These are phyloP conservation scores for Ascoidea rubescens DNA, from an alignment of 805 yeast genomes.

Conservation along the genomic window DNA sequence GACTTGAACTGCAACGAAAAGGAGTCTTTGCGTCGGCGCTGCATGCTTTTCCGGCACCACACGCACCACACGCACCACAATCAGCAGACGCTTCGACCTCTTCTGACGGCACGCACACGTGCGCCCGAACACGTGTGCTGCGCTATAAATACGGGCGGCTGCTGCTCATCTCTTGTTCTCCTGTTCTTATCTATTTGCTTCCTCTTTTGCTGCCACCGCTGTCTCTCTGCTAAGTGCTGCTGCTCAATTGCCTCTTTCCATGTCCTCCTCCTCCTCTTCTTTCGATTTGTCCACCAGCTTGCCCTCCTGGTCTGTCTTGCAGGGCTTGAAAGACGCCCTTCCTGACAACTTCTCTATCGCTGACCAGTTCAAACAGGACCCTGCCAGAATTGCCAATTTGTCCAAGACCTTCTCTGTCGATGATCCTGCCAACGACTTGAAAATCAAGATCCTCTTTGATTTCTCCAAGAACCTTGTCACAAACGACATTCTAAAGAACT, in stretches of 20 bases:
- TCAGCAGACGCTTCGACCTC: no score
- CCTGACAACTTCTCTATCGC: constrained; percentile 64
- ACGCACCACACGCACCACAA: neutral
- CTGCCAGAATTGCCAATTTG: constrained; percentile 61
- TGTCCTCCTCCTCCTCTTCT: constrained; percentile 17
- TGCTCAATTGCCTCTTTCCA: neutral
- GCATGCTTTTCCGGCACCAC: neutral
- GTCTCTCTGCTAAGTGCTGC: no score
- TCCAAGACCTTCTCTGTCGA: constrained; percentile 42
- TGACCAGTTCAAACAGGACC: constrained; percentile 65
- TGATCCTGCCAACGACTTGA: constrained; percentile 40
- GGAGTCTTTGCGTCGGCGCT: no score
- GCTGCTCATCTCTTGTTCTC: neutral
- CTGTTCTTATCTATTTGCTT: neutral
- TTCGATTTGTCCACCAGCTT: constrained; percentile 58
- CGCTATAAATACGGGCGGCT: neutral
- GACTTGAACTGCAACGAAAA: no score
- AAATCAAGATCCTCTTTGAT: constrained; percentile 78
- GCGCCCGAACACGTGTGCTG: neutral
- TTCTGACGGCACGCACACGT: no score
- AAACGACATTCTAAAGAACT: constrained; percentile 58
- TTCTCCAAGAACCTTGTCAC: constrained; percentile 89
- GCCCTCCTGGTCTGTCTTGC: constrained; percentile 75
- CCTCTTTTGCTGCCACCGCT: neutral
- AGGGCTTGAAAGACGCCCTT: constrained; percentile 49